Base-by-base conservation (phyloP, 306 rosid genomes). In the Delonix regia region DNA sequence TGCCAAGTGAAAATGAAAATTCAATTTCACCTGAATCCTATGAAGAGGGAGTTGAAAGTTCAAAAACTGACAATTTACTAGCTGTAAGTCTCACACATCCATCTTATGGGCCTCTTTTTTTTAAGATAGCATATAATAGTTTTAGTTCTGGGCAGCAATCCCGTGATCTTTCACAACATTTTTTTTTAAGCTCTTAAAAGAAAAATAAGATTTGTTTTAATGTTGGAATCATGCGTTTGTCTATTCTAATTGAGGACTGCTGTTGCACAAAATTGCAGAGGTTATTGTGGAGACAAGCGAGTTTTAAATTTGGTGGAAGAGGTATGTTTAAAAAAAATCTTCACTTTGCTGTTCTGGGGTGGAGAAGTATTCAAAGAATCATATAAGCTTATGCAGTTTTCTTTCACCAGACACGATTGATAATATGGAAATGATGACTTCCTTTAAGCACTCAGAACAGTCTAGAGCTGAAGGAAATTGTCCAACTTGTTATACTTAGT, bases 201-300 rank as follows among this genome's bases (percentile, higher is more conserved):
- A 36, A 44, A 24, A 11, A 30, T 14, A 1, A 0, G 21, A 25
- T 69, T 9, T 69, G 71, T 36, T 70, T 77, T 63, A 51, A 12
- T 53, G 44, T 38, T 10, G 67, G 22, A 34, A 41, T 65, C 30
- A 4, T 44, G 45, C 56, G 81, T 28, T 51, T 60, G 28, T 19
- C 48, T 15, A 59, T 83, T 80, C 64, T 72, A 67, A 48, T 53
- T 63, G 66, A 28, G 59, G 34, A 27, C 45, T 83, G 59, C 19
- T 76, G 76, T 81, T 82, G 81, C 74, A 67, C 77, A 76, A 88
- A 74, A 85, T 80, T 87, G 82, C 97, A 92, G 89, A 92, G 76
- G 75, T 88, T 88, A 48, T 79, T 88, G 81, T 84, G 88, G 86
- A 88, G 97, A 83, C 97, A 90, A 71, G 79, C 93, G 49, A 92